These are phyloP conservation scores for Houttuynia cordata DNA, from an alignment of 164 flowering plant genomes.

Conservation along the genomic window DNA sequence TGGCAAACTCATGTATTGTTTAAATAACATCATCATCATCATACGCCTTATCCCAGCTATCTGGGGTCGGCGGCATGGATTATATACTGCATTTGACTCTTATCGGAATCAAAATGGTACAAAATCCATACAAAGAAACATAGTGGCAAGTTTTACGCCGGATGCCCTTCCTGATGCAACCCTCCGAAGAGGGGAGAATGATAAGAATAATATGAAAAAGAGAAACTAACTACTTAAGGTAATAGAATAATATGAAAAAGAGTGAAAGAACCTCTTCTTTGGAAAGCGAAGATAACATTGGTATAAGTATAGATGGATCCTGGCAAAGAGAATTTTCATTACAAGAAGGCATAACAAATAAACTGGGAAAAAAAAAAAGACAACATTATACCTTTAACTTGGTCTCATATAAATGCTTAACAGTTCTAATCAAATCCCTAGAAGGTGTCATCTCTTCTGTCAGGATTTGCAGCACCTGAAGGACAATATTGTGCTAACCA, in stretches of 20 bases:
- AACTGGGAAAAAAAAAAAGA: background rate
- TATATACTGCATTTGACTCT: too few relatives aligned
- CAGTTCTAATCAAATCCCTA: conserved; percentile 61
- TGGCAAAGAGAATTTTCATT: conserved; percentile 14
- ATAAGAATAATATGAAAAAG: too few relatives aligned
- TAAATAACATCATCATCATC: too few relatives aligned
- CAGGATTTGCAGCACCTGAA: conserved; percentile 71
- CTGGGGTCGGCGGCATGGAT: too few relatives aligned
- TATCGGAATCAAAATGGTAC: too few relatives aligned
- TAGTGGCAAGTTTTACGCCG: too few relatives aligned
- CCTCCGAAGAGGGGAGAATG: too few relatives aligned
- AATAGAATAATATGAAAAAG: background rate
- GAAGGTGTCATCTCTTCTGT: conserved; percentile 73
- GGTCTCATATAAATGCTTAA: conserved; percentile 84
- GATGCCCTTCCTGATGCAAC: too few relatives aligned
- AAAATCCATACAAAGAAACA: too few relatives aligned
- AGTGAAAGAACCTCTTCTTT: conserved; percentile 62
- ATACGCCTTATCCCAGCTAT: too few relatives aligned
- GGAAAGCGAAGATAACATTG: conserved; percentile 75
- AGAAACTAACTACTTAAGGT: too few relatives aligned
- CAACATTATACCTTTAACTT: conserved; percentile 57
- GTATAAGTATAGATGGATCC: conserved; percentile 94
- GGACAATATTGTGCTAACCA: conserved; percentile 4
- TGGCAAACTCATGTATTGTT: too few relatives aligned
- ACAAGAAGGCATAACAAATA: background rate